Percentiles rank a stretch among this genome's conserved stretches.
Conservation (phyloP, 768 basidiomycete genomes). For the Pisolithus orientalis region DNA sequence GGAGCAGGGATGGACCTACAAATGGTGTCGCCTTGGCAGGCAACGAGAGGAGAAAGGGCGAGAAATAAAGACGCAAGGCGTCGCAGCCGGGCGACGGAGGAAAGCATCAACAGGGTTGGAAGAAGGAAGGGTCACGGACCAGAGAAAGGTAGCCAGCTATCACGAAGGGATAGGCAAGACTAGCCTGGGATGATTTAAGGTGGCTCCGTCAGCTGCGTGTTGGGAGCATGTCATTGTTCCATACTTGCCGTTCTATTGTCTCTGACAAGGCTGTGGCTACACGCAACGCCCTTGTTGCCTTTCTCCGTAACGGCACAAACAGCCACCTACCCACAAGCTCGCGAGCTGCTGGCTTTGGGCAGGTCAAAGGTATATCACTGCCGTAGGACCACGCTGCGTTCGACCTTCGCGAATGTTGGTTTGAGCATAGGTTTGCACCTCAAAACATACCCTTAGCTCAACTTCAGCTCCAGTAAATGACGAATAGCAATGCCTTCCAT, state of each 20-base stretch:
- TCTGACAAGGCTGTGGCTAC: slow-evolving; percentile 18
- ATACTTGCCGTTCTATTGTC: slow-evolving; percentile 28
- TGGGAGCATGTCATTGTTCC: slow-evolving; percentile 22
- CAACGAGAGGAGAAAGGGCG: slow-evolving; percentile 31
- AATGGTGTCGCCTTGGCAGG: slow-evolving; percentile 48
- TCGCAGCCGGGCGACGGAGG: slow-evolving; percentile 74
- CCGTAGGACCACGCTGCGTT: no score
- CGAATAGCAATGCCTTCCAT: no score
- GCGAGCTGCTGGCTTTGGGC: no score
- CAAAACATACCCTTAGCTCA: no score
- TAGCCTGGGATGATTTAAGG: slow-evolving; percentile 18
- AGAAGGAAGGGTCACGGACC: slow-evolving; percentile 10
- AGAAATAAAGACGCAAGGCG: slow-evolving; percentile 37
- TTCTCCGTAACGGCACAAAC: slow-evolving; percentile 1
- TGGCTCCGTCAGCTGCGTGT: slow-evolving; percentile 19
- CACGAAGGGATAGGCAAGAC: slow-evolving; percentile 10
- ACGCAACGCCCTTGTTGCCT: slow-evolving; percentile 15
- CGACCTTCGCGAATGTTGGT: no score
- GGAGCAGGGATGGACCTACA: slow-evolving; percentile 40
- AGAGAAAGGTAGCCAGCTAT: slow-evolving; percentile 21
- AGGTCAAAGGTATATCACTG: no score
- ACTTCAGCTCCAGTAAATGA: no score
- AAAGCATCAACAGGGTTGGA: slow-evolving; percentile 46
- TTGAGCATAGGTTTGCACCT: no score
- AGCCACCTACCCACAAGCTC: no score